Evolutionary conservation across 176 grass and related monocot genomes (phyloP).

Genomic region (Triticum turgidum): DNA sequence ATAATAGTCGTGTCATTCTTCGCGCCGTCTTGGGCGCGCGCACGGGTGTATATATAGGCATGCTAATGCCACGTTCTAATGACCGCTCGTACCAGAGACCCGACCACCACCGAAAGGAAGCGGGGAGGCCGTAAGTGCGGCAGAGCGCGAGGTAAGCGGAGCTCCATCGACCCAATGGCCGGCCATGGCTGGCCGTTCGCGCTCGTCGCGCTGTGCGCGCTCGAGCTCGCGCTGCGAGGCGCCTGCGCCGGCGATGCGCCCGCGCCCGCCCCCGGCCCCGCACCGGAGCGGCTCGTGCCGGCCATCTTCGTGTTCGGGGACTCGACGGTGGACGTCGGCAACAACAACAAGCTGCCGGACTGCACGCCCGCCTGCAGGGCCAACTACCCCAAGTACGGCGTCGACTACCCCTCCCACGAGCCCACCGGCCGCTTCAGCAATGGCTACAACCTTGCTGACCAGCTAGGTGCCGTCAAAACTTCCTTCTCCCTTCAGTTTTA

Average conservation of each 20-base stretch:
- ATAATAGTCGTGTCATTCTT: neutral
- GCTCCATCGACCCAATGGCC: neutral
- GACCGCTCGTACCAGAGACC: neutral
- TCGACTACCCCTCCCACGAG: slow-evolving; percentile 46
- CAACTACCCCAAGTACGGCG: slow-evolving; percentile 51
- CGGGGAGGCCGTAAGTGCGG: neutral
- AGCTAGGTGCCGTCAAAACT: slow-evolving; percentile 43
- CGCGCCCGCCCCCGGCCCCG: too few species aligned
- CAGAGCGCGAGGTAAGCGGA: neutral
- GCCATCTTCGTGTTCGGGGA: slow-evolving; percentile 90
- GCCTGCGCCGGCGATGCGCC: neutral
- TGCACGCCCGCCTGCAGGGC: slow-evolving; percentile 29
- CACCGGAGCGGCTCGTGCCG: slow-evolving; percentile 31
- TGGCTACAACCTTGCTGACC: slow-evolving; percentile 72
- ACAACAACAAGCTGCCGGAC: slow-evolving; percentile 63
- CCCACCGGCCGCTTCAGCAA: slow-evolving; percentile 93
- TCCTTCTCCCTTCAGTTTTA: neutral
- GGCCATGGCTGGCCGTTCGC: neutral
- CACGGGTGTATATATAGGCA: neutral
- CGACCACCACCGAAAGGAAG: neutral
- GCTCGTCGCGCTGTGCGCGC: slow-evolving; percentile 30
- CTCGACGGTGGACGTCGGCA: slow-evolving; percentile 83
- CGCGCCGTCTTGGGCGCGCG: neutral
- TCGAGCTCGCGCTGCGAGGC: slow-evolving; percentile 4
- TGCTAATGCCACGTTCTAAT: neutral